phyloP scores from a whole-genome alignment of 495 filamentous ascomycete species.

The Penicillium taxi region DNA sequence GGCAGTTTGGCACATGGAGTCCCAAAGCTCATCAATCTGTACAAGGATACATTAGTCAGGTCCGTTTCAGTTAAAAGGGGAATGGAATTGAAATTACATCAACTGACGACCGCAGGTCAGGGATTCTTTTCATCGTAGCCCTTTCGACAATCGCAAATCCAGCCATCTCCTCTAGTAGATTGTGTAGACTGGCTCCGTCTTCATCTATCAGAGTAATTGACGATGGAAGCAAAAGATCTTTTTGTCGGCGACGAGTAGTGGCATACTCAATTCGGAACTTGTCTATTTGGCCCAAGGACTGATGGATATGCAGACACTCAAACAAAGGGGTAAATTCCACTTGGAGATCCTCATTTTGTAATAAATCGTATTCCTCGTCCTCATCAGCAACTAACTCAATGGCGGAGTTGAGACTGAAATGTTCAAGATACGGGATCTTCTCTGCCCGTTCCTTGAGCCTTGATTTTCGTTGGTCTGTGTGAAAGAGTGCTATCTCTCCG shows the following conservation, averaged over 20 bases:
- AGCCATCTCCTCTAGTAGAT: constrained; percentile 82
- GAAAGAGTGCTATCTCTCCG: constrained; percentile 94
- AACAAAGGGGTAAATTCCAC: constrained; percentile 93
- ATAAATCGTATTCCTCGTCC: constrained; percentile 84
- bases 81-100: constrained; percentile 51
- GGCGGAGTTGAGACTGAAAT: constrained; percentile 90
- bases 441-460: constrained; percentile 76
- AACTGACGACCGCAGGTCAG: constrained; percentile 68
- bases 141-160: constrained; percentile 96
- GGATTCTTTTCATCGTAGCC: constrained; percentile 79
- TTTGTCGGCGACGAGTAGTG: constrained; percentile 79
- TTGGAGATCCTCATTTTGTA: constrained; percentile 88
- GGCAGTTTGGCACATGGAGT: constrained; percentile 88
- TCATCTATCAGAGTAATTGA: constrained; percentile 63
- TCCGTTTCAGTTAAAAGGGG: background rate
- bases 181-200: constrained; percentile 71
- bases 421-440: constrained; percentile 57
- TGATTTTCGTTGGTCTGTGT: constrained; percentile 78
- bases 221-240: constrained; percentile 74
- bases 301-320: constrained; percentile 94
- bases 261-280: constrained; percentile 87
- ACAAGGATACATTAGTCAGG: constrained; percentile 4
- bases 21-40: constrained; percentile 93
- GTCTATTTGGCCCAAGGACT: constrained; percentile 85
- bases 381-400: constrained; percentile 95